Evolutionary conservation across 768 basidiomycete genomes (phyloP).

Genomic region (Pleurotus cornucopiae): DNA sequence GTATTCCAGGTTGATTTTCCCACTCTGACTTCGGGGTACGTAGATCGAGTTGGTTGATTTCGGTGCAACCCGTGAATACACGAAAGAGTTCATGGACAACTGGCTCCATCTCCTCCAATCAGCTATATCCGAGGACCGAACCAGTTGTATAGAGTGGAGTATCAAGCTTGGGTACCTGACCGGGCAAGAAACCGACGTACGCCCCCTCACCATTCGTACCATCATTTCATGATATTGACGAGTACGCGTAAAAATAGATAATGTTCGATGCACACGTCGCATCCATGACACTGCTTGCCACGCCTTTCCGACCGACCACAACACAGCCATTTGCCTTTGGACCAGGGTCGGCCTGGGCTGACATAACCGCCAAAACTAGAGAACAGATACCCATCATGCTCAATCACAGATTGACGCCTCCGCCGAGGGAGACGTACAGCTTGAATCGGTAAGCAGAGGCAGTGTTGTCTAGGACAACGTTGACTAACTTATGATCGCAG

Average conservation of each 20-base stretch:
- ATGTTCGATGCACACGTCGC: conserved; percentile 87
- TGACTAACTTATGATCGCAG: conserved; percentile 26
- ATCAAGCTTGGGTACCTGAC: conserved; percentile 86
- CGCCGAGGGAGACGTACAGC: conserved; percentile 92
- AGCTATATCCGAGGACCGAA: conserved; percentile 64
- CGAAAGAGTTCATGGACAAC: conserved; percentile 78
- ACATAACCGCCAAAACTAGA: conserved; percentile 75
- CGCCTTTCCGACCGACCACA: conserved; percentile 69
- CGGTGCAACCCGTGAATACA: conserved; percentile 88
- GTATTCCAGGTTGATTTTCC: background rate
- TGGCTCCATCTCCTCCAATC: conserved; percentile 86
- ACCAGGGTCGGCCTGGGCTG: conserved; percentile 54
- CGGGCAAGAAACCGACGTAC: conserved; percentile 79
- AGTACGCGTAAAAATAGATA: conserved; percentile 33
- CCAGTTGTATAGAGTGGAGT: conserved; percentile 69
- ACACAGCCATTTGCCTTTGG: conserved; percentile 81
- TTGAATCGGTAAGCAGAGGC: conserved; percentile 64
- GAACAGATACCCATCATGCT: conserved; percentile 88
- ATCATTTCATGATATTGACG: background rate
- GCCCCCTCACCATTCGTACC: background rate
- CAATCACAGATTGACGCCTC: conserved; percentile 81
- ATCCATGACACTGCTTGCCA: conserved; percentile 81
- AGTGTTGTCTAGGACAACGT: background rate
- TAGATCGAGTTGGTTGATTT: conserved; percentile 92
- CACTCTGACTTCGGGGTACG: background rate